Base-by-base conservation (phyloP, 1,284 basidiomycete genomes). In the Pascua sp. region DNA sequence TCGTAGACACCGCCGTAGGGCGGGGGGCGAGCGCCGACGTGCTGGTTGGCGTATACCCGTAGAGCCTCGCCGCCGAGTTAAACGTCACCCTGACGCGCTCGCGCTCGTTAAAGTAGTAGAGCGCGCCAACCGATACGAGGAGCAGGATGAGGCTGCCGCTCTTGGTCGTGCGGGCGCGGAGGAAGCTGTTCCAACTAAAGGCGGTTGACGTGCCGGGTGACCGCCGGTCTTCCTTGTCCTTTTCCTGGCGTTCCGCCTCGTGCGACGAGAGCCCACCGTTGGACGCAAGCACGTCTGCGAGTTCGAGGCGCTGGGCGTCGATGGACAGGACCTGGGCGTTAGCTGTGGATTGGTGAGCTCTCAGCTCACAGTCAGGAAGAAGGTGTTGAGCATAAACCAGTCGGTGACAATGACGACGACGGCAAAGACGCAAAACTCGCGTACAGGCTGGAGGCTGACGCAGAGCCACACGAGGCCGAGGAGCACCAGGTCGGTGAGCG, bases 401-500 rank as follows among this genome's bases (percentile, higher is more conserved):
- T 98, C 94, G 36, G 92, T 91, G 41, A 97, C 87, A 41, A 98
- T 83, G 8, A 96, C 91, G 39, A 96, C 91, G 45, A 93, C 88
- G 0, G 92, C 91, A 73, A 98, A 97, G 5, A 87, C 82, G 76
- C 93, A 96, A 70, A 97, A 96, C 71, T 98, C 91, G 50, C 88
- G 84, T 39, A 97, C 91, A 2, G 91, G 90, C 24, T 89, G 86
- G 2, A 84, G 82, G 17, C 72, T 73, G 38, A 89, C 84, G 66
- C 89, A 86, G 48, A 86, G 81, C 5, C 89, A 90, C 42, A 95
- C 86, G 56, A 89, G 76, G 7, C 87, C 86, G 2, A 96, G 83
- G 42, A 96, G 85, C 16, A 83, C 75, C 65, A 95, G 89, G 74
- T 97, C 96, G 8, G 87, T 85, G 15, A 93, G 83, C 9, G 96